phyloP scores from a whole-genome alignment of 305 asterid species.

The Fraxinus velutina region DNA sequence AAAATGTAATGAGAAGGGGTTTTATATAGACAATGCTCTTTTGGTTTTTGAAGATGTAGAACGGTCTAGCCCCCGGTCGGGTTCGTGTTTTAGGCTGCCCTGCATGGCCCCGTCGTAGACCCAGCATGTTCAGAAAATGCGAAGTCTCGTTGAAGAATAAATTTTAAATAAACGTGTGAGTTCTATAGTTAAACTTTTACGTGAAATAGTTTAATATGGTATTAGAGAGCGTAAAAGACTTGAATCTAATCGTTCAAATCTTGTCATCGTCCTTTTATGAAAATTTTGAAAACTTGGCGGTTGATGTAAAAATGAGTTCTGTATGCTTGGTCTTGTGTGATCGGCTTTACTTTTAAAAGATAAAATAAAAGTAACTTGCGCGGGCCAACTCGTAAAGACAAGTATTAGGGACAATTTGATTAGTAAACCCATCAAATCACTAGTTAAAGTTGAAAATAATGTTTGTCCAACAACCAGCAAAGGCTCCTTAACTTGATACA shows the following conservation, averaged over 20 bases:
- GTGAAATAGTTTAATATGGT: background rate
- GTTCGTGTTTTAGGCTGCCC: background rate
- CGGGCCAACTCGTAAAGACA: background rate
- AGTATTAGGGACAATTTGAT: constrained; percentile 3
- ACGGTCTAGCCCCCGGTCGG: background rate
- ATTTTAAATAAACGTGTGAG: background rate
- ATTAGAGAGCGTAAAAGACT: background rate
- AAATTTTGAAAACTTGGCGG: background rate
- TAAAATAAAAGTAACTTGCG: background rate
- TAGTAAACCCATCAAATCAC: background rate
- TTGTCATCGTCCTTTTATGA: background rate
- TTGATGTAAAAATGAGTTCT: background rate
- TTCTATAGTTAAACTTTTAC: no score
- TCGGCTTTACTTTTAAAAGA: background rate
- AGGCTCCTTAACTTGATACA: constrained; percentile 1
- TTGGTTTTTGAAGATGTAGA: background rate
- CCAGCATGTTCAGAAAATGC: background rate
- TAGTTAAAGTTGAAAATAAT: background rate
- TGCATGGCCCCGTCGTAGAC: background rate
- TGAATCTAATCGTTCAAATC: background rate
- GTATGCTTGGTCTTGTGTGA: background rate
- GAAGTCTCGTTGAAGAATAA: background rate
- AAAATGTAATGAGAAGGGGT: background rate
- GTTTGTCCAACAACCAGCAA: constrained; percentile 1
- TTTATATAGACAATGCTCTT: background rate